phyloP scores from a whole-genome alignment of 164 flowering plant species.

The Macadamia integrifolia region DNA sequence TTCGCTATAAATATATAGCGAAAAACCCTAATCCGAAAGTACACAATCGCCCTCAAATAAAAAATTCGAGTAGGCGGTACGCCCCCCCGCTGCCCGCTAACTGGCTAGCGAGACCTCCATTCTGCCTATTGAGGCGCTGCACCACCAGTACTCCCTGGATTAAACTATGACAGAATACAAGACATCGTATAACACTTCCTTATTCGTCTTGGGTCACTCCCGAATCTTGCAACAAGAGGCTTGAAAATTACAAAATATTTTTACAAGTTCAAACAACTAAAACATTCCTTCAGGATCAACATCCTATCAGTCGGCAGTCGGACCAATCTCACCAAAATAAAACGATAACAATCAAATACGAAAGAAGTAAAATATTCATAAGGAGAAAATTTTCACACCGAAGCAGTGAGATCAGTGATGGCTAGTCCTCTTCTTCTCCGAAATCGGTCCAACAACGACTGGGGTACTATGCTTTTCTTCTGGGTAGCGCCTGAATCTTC shows the following conservation, averaged over 20 bases:
- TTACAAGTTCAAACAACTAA: neutral
- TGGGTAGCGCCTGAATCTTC: slow-evolving; percentile 51
- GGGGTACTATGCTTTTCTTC: slow-evolving; percentile 29
- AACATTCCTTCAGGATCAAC: neutral
- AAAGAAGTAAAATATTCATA: neutral
- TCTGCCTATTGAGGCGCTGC: too few relatives aligned
- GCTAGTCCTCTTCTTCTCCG: slow-evolving; percentile 52
- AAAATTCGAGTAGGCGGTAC: too few relatives aligned
- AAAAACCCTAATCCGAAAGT: too few relatives aligned
- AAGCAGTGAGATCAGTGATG: slow-evolving; percentile 66
- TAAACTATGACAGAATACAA: too few relatives aligned
- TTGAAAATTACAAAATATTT: neutral
- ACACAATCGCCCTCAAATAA: too few relatives aligned
- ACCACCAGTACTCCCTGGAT: too few relatives aligned
- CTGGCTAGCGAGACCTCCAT: too few relatives aligned
- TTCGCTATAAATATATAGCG: too few relatives aligned
- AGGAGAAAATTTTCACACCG: slow-evolving; percentile 37
- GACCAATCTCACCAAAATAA: neutral
- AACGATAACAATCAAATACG: neutral
- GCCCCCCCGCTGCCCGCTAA: too few relatives aligned
- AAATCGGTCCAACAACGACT: slow-evolving; percentile 49
- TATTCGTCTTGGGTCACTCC: neutral
- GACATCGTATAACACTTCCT: too few relatives aligned
- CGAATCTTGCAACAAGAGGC: neutral
- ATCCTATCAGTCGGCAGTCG: neutral